These are phyloP conservation scores for Trichoderma sp. DNA, from an alignment of 2,329 filamentous ascomycete genomes.

Conservation along the genomic window DNA sequence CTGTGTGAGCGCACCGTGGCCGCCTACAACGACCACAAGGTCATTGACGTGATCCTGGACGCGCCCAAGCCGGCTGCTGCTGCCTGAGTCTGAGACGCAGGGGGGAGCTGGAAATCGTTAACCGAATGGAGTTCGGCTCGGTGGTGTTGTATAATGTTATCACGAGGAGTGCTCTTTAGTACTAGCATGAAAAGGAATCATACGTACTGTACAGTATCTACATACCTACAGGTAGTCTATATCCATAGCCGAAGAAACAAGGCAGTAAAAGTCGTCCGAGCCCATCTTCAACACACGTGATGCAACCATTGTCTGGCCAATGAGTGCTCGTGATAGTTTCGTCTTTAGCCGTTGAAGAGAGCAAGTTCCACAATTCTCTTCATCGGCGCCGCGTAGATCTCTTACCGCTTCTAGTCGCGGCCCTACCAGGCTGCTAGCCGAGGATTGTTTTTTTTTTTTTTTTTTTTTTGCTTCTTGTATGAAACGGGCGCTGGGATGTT, in stretches of 20 bases:
- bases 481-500: neutral
- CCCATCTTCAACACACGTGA: neutral
- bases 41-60: slow-evolving; percentile 11
- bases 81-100: slow-evolving; percentile 1
- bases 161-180: neutral
- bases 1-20: slow-evolving; percentile 11
- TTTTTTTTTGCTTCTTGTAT: neutral
- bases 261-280: neutral
- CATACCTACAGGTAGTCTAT: neutral
- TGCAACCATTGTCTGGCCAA: neutral
- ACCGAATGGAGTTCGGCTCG: neutral
- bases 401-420: neutral
- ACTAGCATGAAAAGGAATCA: neutral
- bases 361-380: neutral
- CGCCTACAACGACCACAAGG: slow-evolving; percentile 13
- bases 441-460: neutral
- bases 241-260: neutral
- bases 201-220: neutral
- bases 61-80: slow-evolving; percentile 1
- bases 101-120: neutral
- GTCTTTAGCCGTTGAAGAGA: neutral
- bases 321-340: neutral
- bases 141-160: neutral
- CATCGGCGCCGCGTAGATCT: neutral
- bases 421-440: neutral